Evolutionary conservation across 257 asterid species (phyloP).

Genomic region (Echites panduratus): DNA sequence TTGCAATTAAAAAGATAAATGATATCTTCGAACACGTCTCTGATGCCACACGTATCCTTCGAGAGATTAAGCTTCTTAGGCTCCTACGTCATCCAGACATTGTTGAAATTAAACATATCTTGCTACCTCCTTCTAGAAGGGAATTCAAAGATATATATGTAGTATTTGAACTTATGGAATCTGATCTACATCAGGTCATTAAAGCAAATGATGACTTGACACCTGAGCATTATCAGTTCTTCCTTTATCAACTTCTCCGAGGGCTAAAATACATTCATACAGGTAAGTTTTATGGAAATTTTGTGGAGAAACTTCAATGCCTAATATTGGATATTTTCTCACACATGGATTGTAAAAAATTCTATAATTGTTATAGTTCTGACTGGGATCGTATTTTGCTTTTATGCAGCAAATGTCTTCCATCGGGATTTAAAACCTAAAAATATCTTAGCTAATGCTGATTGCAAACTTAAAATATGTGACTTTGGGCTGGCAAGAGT

Average conservation of each 20-base stretch:
- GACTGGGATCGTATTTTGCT: conserved; percentile 12
- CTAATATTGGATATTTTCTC: background rate
- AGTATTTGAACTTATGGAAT: conserved; percentile 89
- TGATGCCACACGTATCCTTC: conserved; percentile 92
- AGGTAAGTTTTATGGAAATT: conserved; percentile 33
- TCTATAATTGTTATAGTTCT: conserved; percentile 1
- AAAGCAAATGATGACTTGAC: conserved; percentile 89
- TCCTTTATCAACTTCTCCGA: conserved; percentile 84
- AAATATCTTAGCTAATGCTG: conserved; percentile 85
- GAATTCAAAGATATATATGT: conserved; percentile 95
- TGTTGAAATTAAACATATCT: conserved; percentile 89
- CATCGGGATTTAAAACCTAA: conserved; percentile 90
- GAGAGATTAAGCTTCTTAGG: conserved; percentile 95
- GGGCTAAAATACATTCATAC: conserved; percentile 89
- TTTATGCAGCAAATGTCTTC: conserved; percentile 66
- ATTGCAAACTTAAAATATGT: conserved; percentile 80
- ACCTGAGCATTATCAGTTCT: conserved; percentile 83
- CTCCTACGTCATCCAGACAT: conserved; percentile 96
- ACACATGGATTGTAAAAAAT: background rate
- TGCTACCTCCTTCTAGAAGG: conserved; percentile 91
- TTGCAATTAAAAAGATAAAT: conserved; percentile 90
- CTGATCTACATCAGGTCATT: conserved; percentile 94
- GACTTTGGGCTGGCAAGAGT: conserved; percentile 94
- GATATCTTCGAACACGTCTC: conserved; percentile 93
- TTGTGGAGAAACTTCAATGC: background rate